Base-by-base conservation (phyloP, 169 alveolate genomes). In the Plasmodium cynomolgi region DNA sequence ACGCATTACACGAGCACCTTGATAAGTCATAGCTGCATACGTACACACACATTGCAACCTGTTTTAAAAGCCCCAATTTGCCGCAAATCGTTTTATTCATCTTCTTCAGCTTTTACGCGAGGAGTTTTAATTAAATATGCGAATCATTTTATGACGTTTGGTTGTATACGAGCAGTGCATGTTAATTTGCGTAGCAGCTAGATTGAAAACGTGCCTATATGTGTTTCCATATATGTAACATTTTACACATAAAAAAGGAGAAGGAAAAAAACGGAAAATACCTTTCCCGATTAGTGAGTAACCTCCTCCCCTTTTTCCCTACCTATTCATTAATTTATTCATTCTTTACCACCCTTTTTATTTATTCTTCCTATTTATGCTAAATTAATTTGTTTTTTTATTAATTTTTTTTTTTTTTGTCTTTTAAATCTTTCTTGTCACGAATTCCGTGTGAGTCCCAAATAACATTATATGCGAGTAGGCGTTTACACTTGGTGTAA, bases 301-400 rank as follows among this genome's bases (percentile, higher is more conserved):
- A 8, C 6, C 77, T 68, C 31, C 13, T 26, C 6, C 77, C 77
- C 17, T 68, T 68, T 68, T 0, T 26, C 62, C 62, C 3, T 2
- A 15, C 7, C 9, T 50, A 17, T 17, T 50, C 62, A 17, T 29
- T 68, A 26, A 68, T 68, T 68, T 23, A 23, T 68, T 20, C 77
- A 68, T 29, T 26, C 37, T 0, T 68, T 23, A 6, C 7, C 62
- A 82, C 37, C 58, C 20, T 82, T 23, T 56, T 58, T 71, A 54
- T 82, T 80, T 44, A 80, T 41, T n/a, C 41, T 13, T 82, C 79
- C 29, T 58, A 29, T 82, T 56, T 82, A 41, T 80, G 23, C 41
- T 82, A 58, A 54, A 37, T 82, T 29, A 47, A 81, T 81, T 81
- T 81, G 86, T 81, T 81, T 81, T 50, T 81, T 81, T 44, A 26